phyloP scores from a whole-genome alignment of 176 grass and related monocot species.

The Guadua angustifolia region DNA sequence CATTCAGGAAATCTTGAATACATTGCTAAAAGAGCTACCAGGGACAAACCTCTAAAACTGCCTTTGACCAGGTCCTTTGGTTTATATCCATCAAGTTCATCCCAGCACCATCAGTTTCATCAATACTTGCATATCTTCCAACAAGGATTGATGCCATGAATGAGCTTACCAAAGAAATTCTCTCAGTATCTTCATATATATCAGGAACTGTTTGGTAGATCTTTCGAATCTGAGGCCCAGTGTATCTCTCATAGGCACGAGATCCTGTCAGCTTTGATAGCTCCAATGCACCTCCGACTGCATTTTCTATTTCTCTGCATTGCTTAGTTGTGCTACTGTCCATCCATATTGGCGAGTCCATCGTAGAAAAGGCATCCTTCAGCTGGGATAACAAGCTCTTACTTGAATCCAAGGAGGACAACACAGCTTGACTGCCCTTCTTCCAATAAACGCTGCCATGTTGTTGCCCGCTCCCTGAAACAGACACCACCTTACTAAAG shows the following conservation, averaged over 20 bases:
- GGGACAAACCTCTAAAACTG: constrained; percentile 74
- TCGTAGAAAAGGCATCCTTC: constrained; percentile 73
- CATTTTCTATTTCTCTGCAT: constrained; percentile 92
- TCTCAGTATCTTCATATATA: constrained; percentile 79
- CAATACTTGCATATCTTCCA: constrained; percentile 87
- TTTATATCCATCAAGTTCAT: constrained; percentile 99
- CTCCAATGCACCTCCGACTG: constrained; percentile 85
- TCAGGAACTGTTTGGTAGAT: constrained; percentile 58
- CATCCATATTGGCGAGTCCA: constrained; percentile 96
- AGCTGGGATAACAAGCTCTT: constrained; percentile 66
- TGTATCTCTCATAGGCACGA: constrained; percentile 86
- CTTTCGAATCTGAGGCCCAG: constrained; percentile 88
- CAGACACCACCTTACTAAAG: constrained; percentile 63
- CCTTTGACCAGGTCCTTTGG: constrained; percentile 70
- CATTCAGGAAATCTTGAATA: constrained; percentile 26
- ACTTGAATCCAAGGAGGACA: constrained; percentile 73
- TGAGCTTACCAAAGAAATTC: constrained; percentile 93
- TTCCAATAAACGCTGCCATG: constrained; percentile 99
- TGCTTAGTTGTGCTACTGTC: constrained; percentile 91
- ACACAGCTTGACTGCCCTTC: constrained; percentile 54
- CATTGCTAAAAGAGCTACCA: constrained; percentile 3
- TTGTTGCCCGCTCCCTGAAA: constrained; percentile 93
- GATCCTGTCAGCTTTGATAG: constrained; percentile 89
- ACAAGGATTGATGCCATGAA: constrained; percentile 89
- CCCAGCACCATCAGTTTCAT: constrained; percentile 94